A percentile compares a stretch with the other conserved stretches of the same genome.
Conservation (phyloP, 345 rosid species). For the Brassica cretica region DNA sequence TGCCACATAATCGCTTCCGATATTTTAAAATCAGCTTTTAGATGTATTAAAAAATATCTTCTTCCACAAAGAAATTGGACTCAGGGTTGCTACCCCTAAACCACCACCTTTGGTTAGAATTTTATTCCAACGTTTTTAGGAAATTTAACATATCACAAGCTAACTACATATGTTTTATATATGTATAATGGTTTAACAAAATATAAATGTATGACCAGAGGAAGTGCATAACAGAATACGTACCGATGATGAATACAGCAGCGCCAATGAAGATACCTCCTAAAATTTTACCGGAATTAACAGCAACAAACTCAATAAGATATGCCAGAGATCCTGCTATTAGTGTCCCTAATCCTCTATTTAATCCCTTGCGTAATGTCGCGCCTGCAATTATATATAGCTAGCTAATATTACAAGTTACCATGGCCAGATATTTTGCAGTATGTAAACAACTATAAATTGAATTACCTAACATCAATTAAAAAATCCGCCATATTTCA, state of each 20-base stretch:
- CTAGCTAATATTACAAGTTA: not conserved
- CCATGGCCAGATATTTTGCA: not conserved
- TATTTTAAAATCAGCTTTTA: not conserved
- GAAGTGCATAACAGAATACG: not conserved
- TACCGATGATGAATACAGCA: conserved; percentile 71
- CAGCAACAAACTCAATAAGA: conserved; percentile 55
- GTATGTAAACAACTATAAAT: not conserved
- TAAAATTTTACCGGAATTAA: conserved; percentile 46
- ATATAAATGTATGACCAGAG: conserved; percentile 27
- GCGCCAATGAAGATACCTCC: conserved; percentile 71
- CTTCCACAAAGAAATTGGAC: not conserved
- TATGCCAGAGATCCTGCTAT: conserved; percentile 74
- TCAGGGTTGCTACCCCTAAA: not conserved
- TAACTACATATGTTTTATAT: not conserved
- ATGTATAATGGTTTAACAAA: not conserved
- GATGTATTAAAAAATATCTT: not conserved
- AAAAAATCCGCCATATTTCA: not conserved
- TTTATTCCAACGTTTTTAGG: not conserved
- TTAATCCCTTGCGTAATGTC: conserved; percentile 74
- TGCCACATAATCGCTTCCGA: not conserved
- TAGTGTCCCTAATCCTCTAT: conserved; percentile 75
- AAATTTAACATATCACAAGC: not conserved
- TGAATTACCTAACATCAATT: not conserved
- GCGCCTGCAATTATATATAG: conserved; percentile 52
- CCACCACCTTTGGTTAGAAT: not conserved